Evolutionary conservation across 768 basidiomycete species (phyloP).

Genomic region (Auriscalpium microsporum): DNA sequence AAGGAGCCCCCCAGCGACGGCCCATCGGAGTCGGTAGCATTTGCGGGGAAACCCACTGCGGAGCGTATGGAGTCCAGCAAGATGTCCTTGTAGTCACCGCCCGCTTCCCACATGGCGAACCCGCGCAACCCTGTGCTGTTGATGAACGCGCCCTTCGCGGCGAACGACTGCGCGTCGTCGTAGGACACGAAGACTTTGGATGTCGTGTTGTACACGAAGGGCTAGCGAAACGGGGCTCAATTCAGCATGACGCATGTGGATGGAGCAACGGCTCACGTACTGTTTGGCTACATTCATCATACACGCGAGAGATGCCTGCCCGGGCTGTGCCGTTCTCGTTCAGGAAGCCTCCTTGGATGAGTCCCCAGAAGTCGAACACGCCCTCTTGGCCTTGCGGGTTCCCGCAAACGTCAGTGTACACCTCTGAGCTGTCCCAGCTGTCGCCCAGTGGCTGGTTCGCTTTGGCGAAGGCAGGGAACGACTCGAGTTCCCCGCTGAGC

Average conservation of each 20-base stretch:
- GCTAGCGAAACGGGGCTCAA: conserved; percentile 29
- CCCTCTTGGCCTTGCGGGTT: conserved; percentile 42
- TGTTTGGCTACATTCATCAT: conserved; percentile 65
- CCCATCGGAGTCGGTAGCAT: too few species aligned
- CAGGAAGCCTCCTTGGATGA: conserved; percentile 50
- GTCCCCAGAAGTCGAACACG: conserved; percentile 53
- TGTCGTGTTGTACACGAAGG: conserved; percentile 52
- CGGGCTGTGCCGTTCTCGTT: conserved; percentile 30
- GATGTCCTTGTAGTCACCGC: conserved; percentile 53
- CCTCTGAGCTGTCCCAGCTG: conserved; percentile 43
- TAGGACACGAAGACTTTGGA: conserved; percentile 52
- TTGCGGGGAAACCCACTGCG: background rate
- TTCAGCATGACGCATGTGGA: background rate
- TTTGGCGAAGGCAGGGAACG: conserved; percentile 43
- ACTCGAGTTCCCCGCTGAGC: conserved; percentile 24
- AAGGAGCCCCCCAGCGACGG: too few species aligned
- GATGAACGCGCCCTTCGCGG: conserved; percentile 55
- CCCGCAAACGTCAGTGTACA: conserved; percentile 50
- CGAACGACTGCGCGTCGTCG: conserved; percentile 53
- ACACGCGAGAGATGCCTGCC: conserved; percentile 43
- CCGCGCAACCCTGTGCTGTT: conserved; percentile 45
- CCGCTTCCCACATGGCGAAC: conserved; percentile 68
- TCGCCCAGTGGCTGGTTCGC: conserved; percentile 41
- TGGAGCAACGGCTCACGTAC: conserved; percentile 32
- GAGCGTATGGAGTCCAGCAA: conserved; percentile 49